A percentile compares a stretch with the other conserved stretches of the same genome.
Evolutionary conservation across 2,329 filamentous ascomycete genomes (phyloP).

Genomic region (Venturia effusa): DNA sequence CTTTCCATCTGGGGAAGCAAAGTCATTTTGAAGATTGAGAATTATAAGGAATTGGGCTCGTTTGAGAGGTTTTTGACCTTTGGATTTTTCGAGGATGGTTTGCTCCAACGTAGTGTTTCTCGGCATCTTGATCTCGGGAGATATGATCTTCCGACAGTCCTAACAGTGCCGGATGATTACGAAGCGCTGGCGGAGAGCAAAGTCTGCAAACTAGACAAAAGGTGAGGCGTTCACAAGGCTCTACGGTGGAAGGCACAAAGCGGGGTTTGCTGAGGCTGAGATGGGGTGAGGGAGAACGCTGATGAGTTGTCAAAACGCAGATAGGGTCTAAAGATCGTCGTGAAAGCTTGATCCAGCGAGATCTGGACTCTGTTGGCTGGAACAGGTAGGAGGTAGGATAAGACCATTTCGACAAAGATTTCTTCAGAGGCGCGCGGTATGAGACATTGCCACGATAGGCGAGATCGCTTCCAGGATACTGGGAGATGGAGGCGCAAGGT

Average conservation of each 20-base stretch:
- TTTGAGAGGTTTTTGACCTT: neutral
- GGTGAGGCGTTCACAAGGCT: neutral
- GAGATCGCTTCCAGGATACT: neutral
- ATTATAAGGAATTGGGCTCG: conserved; percentile 58
- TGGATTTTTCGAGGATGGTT: neutral
- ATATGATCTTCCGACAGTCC: neutral
- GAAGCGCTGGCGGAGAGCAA: neutral
- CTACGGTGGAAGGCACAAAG: neutral
- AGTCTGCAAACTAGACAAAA: neutral
- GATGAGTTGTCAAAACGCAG: neutral
- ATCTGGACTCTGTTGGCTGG: too few species aligned
- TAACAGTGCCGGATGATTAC: neutral
- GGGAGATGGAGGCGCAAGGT: neutral
- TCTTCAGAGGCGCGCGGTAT: too few species aligned
- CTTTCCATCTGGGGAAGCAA: conserved; percentile 57
- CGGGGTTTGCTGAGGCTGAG: neutral
- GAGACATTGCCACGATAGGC: neutral
- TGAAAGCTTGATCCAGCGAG: neutral
- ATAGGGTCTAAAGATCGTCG: neutral
- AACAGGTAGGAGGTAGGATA: too few species aligned
- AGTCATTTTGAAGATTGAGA: conserved; percentile 86
- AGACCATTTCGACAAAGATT: too few species aligned
- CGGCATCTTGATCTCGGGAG: neutral
- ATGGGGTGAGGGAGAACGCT: neutral
- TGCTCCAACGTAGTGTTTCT: neutral